Evolutionary conservation across 164 flowering plant species (phyloP).

Genomic region (Warburgia ugandensis): DNA sequence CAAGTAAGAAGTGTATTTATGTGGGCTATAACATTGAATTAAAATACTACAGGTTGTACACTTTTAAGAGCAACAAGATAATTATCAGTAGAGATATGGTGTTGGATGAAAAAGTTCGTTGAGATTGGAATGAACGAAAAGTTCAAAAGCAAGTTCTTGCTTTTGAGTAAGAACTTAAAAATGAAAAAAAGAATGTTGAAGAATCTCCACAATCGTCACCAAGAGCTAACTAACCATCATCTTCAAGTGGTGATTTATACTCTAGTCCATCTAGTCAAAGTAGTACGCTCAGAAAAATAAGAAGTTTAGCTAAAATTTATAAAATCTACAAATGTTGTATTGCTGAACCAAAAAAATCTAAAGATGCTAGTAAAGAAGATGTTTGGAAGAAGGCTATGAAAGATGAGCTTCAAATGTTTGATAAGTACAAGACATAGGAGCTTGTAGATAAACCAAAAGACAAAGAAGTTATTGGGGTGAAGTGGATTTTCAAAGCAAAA

Average conservation of each 20-base stretch:
- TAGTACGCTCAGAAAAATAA: too few species aligned
- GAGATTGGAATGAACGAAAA: background rate
- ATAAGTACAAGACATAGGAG: constrained; percentile 1
- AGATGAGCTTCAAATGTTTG: background rate
- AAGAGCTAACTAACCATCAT: background rate
- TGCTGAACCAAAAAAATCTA: too few species aligned
- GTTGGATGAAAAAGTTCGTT: background rate
- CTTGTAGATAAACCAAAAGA: background rate
- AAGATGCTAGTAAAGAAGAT: too few species aligned
- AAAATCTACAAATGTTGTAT: too few species aligned
- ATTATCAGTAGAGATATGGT: background rate
- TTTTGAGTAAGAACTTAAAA: background rate
- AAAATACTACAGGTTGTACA: background rate
- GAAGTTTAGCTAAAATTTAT: too few species aligned
- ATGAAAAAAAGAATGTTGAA: background rate
- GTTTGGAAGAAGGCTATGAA: too few species aligned
- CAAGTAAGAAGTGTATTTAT: background rate
- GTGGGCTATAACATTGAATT: background rate
- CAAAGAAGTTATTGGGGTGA: background rate
- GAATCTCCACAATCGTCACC: too few species aligned
- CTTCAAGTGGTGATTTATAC: background rate
- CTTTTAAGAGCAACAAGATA: background rate
- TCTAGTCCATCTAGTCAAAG: too few species aligned
- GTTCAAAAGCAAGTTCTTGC: background rate
- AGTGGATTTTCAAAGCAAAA: constrained; percentile 4